phyloP scores from a whole-genome alignment of 2,329 filamentous ascomycete genomes.

The Monilinia polystroma region DNA sequence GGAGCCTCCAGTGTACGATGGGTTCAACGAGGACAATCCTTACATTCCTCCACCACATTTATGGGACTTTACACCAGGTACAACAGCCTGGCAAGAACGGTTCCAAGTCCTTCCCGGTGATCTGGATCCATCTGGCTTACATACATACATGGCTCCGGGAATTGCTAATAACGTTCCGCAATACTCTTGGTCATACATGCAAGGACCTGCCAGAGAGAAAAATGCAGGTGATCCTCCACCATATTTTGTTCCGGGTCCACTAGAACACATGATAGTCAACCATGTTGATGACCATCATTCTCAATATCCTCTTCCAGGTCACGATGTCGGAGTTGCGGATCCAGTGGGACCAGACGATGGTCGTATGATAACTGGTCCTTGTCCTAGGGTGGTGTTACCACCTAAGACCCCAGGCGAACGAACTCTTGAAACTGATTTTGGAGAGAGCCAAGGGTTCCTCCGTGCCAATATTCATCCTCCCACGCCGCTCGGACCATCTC shows the following conservation, averaged over 20 bases:
- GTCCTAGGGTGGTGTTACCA: constrained; percentile 5
- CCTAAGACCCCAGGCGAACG: not conserved
- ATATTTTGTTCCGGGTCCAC: no score
- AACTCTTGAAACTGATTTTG: not conserved
- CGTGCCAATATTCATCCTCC: not conserved
- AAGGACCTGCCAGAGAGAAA: not conserved
- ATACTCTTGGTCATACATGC: not conserved
- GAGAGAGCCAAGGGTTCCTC: not conserved
- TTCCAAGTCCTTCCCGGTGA: no score
- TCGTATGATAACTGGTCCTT: not conserved
- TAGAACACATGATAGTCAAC: not conserved
- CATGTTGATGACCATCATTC: not conserved
- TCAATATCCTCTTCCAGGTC: not conserved
- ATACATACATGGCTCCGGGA: no score
- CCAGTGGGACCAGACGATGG: not conserved
- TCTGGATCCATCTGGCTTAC: no score
- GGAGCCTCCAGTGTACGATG: not conserved
- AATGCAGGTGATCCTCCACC: no score
- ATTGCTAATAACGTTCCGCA: no score
- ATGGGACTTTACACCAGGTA: not conserved
- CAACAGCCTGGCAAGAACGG: no score
- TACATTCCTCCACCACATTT: not conserved
- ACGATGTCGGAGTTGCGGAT: not conserved
- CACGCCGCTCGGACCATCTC: not conserved
- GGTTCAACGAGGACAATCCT: not conserved